Base-by-base conservation (phyloP, 345 rosid genomes). In the Geranium rotundifolium region DNA sequence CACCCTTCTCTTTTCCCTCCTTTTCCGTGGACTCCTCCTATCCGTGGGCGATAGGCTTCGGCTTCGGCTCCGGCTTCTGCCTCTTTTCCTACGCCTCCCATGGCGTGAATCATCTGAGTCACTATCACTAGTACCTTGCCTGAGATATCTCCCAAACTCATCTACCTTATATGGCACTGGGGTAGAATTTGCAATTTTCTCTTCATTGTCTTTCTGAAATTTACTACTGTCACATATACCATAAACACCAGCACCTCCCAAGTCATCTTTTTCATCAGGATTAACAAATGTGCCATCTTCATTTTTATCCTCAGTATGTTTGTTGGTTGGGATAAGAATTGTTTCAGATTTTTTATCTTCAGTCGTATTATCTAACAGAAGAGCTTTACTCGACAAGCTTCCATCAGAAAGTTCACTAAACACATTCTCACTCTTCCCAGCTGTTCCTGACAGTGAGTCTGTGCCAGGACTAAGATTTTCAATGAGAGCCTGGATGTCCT, bases 71-170 rank as follows among this genome's bases (percentile, higher is more conserved):
- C 69, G 27, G 29, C 71, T 72, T 72, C 79, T 79, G 55, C 76
- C 75, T 62, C 76, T 77, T 66, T 65, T 77, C 62, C 58, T 62
- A 61, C n/a, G 73, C 68, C 73, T 72, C 62, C 72, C 59, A 64
- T 69, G 46, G 31, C 0, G 61, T 29, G 62, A 73, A 71, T 82
- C 84, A 62, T 85, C 84, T 19, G 84, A 79, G 46, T 85, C 85
- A 69, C 85, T 82, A 27, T 81, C 87, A 76, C 81, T 82, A 57
- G 58, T 80, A 73, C 75, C 82, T 67, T 85, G 68, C 65, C 80
- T 76, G 58, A 76, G 64, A 69, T 81, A 67, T 68, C 91, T 80
- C 63, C 91, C 88, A 77, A 81, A 85, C 65, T 74, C 68, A 70
- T 85, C 88, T 50, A 80, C 76, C 72, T 77, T 77, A 17, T 16